Percentiles rank a stretch among this genome's conserved stretches.
Conservation (phyloP, 1,139 yeast species). For the Taiozyma onychis region DNA sequence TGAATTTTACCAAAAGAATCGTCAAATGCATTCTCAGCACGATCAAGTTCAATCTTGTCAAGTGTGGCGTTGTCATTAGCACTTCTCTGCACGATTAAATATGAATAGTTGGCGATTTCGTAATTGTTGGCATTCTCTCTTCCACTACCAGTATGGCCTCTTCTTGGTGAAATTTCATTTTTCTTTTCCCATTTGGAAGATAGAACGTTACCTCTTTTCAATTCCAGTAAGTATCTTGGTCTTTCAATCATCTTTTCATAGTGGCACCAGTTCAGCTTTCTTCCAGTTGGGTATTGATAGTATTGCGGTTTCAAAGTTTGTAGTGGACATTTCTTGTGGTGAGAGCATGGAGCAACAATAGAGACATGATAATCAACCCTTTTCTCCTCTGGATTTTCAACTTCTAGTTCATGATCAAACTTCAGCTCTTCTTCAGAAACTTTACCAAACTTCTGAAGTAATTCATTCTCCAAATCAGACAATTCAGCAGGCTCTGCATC, state of each 20-base stretch:
- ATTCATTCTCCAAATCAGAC: slow-evolving; percentile 32
- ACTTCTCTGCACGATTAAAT: slow-evolving; percentile 66
- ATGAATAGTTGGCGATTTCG: slow-evolving; percentile 73
- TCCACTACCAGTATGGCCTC: slow-evolving; percentile 57
- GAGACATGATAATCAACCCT: slow-evolving; percentile 46
- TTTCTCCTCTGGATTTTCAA: slow-evolving; percentile 24
- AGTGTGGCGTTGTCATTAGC: slow-evolving; percentile 26
- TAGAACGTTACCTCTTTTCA: slow-evolving; percentile 73
- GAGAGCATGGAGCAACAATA: slow-evolving; percentile 86
- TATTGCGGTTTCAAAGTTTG: slow-evolving; percentile 72
- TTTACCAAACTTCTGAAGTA: slow-evolving; percentile 37
- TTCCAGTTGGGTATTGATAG: slow-evolving; percentile 55
- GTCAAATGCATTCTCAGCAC: slow-evolving; percentile 14
- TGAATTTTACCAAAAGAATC: slow-evolving; percentile 26
- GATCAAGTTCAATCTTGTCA: slow-evolving; percentile 22
- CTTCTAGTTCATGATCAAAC: slow-evolving; percentile 42
- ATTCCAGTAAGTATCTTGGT: slow-evolving; percentile 71
- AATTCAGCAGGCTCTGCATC: slow-evolving; percentile 27
- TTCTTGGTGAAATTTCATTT: slow-evolving; percentile 33
- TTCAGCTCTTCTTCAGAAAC: slow-evolving; percentile 40
- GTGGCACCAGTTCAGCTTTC: slow-evolving; percentile 65
- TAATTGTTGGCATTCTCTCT: slow-evolving; percentile 67
- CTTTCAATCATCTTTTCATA: slow-evolving; percentile 69
- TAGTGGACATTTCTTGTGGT: slow-evolving; percentile 82
- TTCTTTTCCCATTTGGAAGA: slow-evolving; percentile 62